Percentiles rank a stretch among this genome's conserved stretches.
These are phyloP conservation scores for Leccinum obscurum DNA, from an alignment of 768 basidiomycete species.

Conservation along the genomic window DNA sequence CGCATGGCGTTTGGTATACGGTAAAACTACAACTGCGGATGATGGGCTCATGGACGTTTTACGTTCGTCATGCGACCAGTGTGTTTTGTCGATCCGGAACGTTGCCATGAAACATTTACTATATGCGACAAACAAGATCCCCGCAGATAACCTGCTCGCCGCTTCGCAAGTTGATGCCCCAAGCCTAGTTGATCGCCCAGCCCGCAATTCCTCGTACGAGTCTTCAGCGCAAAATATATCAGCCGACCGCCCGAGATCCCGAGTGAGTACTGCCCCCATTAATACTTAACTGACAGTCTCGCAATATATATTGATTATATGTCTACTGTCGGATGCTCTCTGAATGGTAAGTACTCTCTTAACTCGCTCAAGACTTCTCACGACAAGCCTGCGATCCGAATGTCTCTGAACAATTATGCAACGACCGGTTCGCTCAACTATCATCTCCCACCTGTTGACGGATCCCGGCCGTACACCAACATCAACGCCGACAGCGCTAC, in stretches of 20 bases:
- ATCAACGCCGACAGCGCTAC: conserved; percentile 22
- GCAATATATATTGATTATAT: too few species aligned
- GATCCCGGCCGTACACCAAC: conserved; percentile 15
- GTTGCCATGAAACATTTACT: too few species aligned
- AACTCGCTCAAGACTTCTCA: conserved; percentile 26
- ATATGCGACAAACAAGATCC: too few species aligned
- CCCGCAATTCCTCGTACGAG: not conserved
- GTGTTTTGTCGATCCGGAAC: too few species aligned
- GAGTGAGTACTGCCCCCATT: not conserved
- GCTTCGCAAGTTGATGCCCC: not conserved
- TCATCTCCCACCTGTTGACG: conserved; percentile 20
- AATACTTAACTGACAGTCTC: not conserved
- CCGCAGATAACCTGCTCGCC: not conserved
- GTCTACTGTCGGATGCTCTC: conserved; percentile 8
- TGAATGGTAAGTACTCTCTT: conserved; percentile 20
- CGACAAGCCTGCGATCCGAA: not conserved
- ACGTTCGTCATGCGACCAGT: too few species aligned
- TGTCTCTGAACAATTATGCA: conserved; percentile 17
- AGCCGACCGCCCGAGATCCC: not conserved
- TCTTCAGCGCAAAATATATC: not conserved
- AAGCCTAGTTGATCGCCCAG: not conserved
- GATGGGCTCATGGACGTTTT: too few species aligned
- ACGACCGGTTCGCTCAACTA: conserved; percentile 24
- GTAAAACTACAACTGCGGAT: too few species aligned
- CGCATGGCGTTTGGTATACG: too few species aligned